Conservation (phyloP, 352 stramenopile species). For the Phytopythium mirpurense region DNA sequence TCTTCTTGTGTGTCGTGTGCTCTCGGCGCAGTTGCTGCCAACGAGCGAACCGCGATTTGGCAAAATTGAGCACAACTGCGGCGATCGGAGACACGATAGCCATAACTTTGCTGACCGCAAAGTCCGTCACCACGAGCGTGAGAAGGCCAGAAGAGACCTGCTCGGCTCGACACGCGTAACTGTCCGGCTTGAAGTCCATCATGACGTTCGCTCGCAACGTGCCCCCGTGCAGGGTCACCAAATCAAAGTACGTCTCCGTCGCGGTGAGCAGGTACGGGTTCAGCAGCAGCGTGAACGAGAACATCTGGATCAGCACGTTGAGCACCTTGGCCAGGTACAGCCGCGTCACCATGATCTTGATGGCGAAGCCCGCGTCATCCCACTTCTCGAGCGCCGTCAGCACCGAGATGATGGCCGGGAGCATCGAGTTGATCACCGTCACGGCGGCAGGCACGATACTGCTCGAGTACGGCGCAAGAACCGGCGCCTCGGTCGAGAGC, state of each 20-base stretch:
- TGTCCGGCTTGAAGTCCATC: conserved; percentile 49
- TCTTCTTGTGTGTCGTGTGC: conserved; percentile 8
- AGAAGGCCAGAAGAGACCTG: conserved; percentile 59
- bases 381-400: conserved; percentile 69
- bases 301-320: conserved; percentile 77
- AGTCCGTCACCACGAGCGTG: conserved; percentile 71
- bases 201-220: conserved; percentile 53
- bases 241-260: conserved; percentile 22
- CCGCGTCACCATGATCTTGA: conserved; percentile 79
- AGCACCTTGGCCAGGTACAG: conserved; percentile 82
- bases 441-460: conserved; percentile 68
- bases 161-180: conserved; percentile 51
- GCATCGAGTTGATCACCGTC: conserved; percentile 66
- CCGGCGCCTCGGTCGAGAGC: conserved; percentile 30
- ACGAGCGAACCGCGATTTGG: conserved; percentile 10
- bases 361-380: conserved; percentile 73
- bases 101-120: conserved; percentile 58
- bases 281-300: conserved; percentile 63
- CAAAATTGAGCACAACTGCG: conserved; percentile 15
- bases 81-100: conserved; percentile 24
- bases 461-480: conserved; percentile 49
- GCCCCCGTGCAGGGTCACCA: conserved; percentile 37
- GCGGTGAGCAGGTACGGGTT: conserved; percentile 60
- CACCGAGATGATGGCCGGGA: conserved; percentile 58
- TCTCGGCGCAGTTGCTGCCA: conserved; percentile 10